These are phyloP conservation scores for Zychaea mexicana DNA, from an alignment of 371 early-diverging fungal genomes.

Conservation along the genomic window DNA sequence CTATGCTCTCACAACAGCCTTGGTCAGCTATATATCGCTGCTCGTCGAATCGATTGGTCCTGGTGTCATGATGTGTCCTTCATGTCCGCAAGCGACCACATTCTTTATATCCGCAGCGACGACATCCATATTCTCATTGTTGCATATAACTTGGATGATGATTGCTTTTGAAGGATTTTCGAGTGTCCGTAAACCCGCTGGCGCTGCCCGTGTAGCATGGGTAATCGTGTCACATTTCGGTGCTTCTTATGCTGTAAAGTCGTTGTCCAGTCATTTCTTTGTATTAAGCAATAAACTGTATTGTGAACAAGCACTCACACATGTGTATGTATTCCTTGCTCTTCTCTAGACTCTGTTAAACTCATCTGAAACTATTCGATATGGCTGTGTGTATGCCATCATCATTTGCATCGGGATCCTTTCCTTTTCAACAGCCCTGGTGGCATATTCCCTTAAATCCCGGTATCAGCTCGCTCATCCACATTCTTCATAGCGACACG, in stretches of 20 bases:
- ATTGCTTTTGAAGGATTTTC: conserved; percentile 69
- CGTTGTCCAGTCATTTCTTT: not conserved
- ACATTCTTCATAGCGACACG: conserved; percentile 4
- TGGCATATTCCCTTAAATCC: conserved; percentile 30
- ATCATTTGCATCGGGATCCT: conserved; percentile 46
- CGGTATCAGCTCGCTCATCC: conserved; percentile 17
- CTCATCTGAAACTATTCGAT: conserved; percentile 32
- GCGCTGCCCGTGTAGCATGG: conserved; percentile 42
- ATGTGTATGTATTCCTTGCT: too few species aligned
- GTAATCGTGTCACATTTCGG: conserved; percentile 60
- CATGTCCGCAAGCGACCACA: conserved; percentile 61
- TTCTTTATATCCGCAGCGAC: conserved; percentile 73
- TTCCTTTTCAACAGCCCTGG: conserved; percentile 34
- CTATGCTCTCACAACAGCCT: conserved; percentile 68
- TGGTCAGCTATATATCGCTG: conserved; percentile 67
- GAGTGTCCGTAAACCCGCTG: conserved; percentile 23
- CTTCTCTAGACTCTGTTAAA: conserved; percentile 50
- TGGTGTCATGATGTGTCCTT: conserved; percentile 68
- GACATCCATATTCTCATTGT: conserved; percentile 67
- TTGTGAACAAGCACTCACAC: not conserved
- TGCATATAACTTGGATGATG: conserved; percentile 76
- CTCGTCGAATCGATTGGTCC: conserved; percentile 70
- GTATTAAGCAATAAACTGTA: not conserved
- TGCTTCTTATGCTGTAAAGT: conserved; percentile 63
- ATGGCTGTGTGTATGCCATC: conserved; percentile 58